These are phyloP conservation scores for Platanthera guangdongensis DNA, from an alignment of 106 monocot species.

Conservation along the genomic window DNA sequence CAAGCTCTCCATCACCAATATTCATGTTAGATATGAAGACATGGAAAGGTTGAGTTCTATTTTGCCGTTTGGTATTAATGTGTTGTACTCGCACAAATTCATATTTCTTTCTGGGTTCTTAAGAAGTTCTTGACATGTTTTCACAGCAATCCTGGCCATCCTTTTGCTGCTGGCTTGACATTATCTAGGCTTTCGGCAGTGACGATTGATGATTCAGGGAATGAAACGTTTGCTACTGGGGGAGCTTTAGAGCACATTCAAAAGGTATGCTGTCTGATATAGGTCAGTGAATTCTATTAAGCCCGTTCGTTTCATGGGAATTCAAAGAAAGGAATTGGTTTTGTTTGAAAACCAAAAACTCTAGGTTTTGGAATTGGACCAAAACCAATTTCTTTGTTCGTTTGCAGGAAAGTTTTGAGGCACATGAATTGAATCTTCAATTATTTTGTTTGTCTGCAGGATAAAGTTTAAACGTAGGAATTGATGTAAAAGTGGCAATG, in stretches of 20 bases:
- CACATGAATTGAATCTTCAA: no score
- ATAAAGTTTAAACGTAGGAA: no score
- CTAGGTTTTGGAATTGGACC: no score
- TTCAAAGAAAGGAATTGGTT: no score
- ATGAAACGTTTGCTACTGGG: constrained; percentile 93
- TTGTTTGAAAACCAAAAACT: no score
- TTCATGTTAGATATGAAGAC: constrained; percentile 98
- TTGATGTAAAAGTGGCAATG: no score
- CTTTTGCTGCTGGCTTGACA: constrained; percentile 78
- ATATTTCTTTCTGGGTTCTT: constrained; percentile 1
- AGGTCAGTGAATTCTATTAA: neutral
- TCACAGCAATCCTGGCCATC: constrained; percentile 96
- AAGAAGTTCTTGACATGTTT: constrained; percentile 17
- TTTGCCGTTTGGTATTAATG: neutral
- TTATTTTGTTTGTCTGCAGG: no score
- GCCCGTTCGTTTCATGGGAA: no score
- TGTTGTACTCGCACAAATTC: neutral
- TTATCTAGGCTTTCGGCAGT: constrained; percentile 81
- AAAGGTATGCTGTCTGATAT: constrained; percentile 41
- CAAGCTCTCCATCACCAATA: constrained; percentile 87
- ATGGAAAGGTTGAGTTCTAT: constrained; percentile 57
- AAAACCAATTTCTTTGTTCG: no score
- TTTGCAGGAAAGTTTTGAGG: no score
- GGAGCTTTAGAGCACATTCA: constrained; percentile 85
- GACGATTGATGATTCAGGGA: constrained; percentile 86